Evolutionary conservation across 345 rosid genomes (phyloP), one percentile per base, ranked within the genome.

Genomic region (Murraya koenigii): DNA sequence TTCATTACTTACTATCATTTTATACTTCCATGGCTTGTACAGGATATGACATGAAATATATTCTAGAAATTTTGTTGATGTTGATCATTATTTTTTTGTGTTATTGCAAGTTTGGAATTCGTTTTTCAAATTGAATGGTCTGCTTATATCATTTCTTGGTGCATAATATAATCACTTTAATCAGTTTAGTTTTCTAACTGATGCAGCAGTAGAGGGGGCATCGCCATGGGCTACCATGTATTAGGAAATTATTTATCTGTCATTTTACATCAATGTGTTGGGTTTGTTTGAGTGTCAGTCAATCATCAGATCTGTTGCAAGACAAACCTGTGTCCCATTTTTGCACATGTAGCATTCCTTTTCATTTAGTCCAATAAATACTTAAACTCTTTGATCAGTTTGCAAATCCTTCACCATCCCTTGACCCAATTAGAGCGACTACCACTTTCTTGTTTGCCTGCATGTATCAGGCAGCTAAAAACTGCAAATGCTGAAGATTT

Each of bases 51-150:
- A 23, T 15, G 76, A 25, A 71, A 58, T 59, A 8, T 22, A 55
- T 33, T 54, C 3, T 32, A 71, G 11, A 54, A 19, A 20, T 17
- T 28, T 32, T 44, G 10, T 70, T 70, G 3, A 14, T 17, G 19
- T 74, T 74, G 77, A 15, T 47, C 58, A 52, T 72, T 56, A 22
- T 30, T 61, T 71, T 30, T 44, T 71, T 49, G 39, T 33, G 22
- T n/a, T 22, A 5, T 72, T 72, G 47, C 19, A 28, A 65, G 69
- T 55, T 72, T 71, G 41, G 19, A 72, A 23, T 36, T 72, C 39
- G 6, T 58, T 14, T 72, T n/a, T 72, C 54, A 10, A 26, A 55
- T 55, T 36, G 66, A 72, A 58, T 23, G 76, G 35, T 35, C 38
- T 72, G 35, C 7, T 14, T 52, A 7, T 35, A 19, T 7, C 17